These are phyloP conservation scores for Boletales sp. DNA, from an alignment of 768 basidiomycete genomes.

Conservation along the genomic window DNA sequence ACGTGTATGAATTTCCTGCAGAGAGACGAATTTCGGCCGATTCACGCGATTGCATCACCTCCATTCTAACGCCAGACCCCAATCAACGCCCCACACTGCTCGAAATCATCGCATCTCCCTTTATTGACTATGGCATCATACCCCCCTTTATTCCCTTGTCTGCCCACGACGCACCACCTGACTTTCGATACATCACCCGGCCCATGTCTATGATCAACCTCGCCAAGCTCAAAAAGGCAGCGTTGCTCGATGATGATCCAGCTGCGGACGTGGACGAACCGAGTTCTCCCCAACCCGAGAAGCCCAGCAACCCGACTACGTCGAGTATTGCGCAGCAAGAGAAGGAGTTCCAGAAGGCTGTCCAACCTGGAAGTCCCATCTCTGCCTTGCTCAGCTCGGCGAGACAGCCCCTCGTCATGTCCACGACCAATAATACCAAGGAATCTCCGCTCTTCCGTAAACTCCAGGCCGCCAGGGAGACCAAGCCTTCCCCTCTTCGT, in stretches of 20 bases:
- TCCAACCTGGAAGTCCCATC: constrained; percentile 93
- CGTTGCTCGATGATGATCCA: constrained; percentile 64
- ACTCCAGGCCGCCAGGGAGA: constrained; percentile 49
- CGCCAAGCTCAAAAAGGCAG: constrained; percentile 55
- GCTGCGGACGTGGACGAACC: constrained; percentile 42
- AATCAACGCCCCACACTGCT: constrained; percentile 77
- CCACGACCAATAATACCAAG: constrained; percentile 40
- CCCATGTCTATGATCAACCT: constrained; percentile 67
- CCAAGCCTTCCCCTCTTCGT: constrained; percentile 54
- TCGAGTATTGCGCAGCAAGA: constrained; percentile 81
- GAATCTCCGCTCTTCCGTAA: constrained; percentile 44
- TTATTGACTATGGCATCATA: constrained; percentile 79
- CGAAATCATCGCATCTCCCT: constrained; percentile 80
- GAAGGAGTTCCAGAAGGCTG: constrained; percentile 94
- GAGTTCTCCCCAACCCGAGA: constrained; percentile 26
- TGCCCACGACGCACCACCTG: constrained; percentile 71
- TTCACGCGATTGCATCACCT: constrained; percentile 72
- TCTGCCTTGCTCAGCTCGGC: constrained; percentile 88
- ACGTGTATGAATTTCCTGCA: constrained; percentile 87
- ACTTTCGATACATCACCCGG: constrained; percentile 67
- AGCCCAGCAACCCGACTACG: constrained; percentile 40
- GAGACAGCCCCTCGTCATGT: constrained; percentile 80
- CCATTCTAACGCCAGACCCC: constrained; percentile 85
- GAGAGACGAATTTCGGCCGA: constrained; percentile 70
- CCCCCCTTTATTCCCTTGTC: constrained; percentile 78